Evolutionary conservation across 2,329 filamentous ascomycete species (phyloP).

Genomic region (Fusarium succisae): DNA sequence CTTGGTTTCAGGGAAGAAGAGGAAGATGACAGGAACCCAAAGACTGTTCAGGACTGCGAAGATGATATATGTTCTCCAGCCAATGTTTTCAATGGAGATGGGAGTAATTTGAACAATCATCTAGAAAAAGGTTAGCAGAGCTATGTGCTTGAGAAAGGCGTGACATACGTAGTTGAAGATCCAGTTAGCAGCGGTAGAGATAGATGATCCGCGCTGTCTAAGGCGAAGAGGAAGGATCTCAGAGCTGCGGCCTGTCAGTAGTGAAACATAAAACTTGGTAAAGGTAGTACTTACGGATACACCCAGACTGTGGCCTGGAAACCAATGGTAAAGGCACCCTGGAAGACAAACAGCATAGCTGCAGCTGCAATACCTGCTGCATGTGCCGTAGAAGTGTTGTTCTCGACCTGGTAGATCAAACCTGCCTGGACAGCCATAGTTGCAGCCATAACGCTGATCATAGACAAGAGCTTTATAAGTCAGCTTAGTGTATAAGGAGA

Average conservation of each 20-base stretch:
- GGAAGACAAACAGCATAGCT: slow-evolving; percentile 54
- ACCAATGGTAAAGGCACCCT: slow-evolving; percentile 53
- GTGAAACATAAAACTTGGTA: fast-evolving
- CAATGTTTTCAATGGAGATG: slow-evolving; percentile 50
- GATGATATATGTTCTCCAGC: slow-evolving; percentile 59
- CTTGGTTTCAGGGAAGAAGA: slow-evolving; percentile 60
- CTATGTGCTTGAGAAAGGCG: fast-evolving
- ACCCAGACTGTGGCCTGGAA: slow-evolving; percentile 51
- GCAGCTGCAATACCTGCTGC: slow-evolving; percentile 51
- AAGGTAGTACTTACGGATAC: slow-evolving; percentile 31
- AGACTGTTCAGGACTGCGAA: slow-evolving; percentile 56
- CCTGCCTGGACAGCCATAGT: slow-evolving; percentile 54
- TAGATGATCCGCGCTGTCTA: slow-evolving; percentile 45
- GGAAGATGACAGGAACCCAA: slow-evolving; percentile 46
- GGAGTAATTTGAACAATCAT: slow-evolving; percentile 36
- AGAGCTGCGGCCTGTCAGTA: slow-evolving; percentile 29
- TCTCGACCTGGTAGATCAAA: slow-evolving; percentile 52
- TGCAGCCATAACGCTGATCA: slow-evolving; percentile 52
- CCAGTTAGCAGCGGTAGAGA: slow-evolving; percentile 49
- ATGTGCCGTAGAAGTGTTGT: slow-evolving; percentile 45
- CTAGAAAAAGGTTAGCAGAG: background rate
- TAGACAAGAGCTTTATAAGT: slow-evolving; percentile 46
- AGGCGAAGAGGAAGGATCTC: slow-evolving; percentile 47
- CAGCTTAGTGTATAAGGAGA: background rate
- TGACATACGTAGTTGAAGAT: slow-evolving; percentile 47